phyloP scores from a whole-genome alignment of 768 basidiomycete genomes.

The Hydnomerulius pinastri region DNA sequence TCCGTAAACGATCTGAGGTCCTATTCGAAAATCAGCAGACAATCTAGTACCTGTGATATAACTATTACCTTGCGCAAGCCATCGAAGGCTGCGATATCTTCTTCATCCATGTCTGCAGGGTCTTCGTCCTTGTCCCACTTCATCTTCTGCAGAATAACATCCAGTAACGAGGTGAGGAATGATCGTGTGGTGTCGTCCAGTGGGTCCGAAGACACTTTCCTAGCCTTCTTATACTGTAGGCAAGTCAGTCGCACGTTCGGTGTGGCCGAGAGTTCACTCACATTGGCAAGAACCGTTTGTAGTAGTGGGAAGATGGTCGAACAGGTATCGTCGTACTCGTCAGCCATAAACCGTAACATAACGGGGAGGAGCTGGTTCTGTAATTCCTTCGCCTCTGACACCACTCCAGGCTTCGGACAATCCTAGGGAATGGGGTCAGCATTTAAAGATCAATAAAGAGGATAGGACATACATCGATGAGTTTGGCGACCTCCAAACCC shows the following conservation, averaged over 20 bases:
- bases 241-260: slow-evolving; percentile 4
- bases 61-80: slow-evolving; percentile 74
- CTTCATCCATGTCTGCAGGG: slow-evolving; percentile 84
- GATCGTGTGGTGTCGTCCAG: slow-evolving; percentile 66
- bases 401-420: slow-evolving; percentile 55
- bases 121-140: slow-evolving; percentile 86
- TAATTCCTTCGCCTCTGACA: slow-evolving; percentile 62
- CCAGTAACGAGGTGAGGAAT: slow-evolving; percentile 77
- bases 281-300: slow-evolving; percentile 69
- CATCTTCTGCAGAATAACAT: slow-evolving; percentile 83
- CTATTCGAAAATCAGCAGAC: slow-evolving; percentile 42
- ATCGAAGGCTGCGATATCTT: slow-evolving; percentile 81
- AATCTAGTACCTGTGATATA: slow-evolving; percentile 3
- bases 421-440: slow-evolving; percentile 46
- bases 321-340: slow-evolving; percentile 87
- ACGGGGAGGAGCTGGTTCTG: slow-evolving; percentile 74
- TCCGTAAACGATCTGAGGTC: slow-evolving; percentile 87
- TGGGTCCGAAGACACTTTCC: slow-evolving; percentile 60
- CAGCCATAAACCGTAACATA: slow-evolving; percentile 86
- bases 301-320: slow-evolving; percentile 83
- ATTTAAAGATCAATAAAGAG: neutral
- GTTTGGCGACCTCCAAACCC: slow-evolving; percentile 80
- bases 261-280: slow-evolving; percentile 37
- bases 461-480: slow-evolving; percentile 63
- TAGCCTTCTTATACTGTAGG: slow-evolving; percentile 77